Evolutionary conservation across 2,329 filamentous ascomycete species (phyloP).

Genomic region (Talaromyces sp.): DNA sequence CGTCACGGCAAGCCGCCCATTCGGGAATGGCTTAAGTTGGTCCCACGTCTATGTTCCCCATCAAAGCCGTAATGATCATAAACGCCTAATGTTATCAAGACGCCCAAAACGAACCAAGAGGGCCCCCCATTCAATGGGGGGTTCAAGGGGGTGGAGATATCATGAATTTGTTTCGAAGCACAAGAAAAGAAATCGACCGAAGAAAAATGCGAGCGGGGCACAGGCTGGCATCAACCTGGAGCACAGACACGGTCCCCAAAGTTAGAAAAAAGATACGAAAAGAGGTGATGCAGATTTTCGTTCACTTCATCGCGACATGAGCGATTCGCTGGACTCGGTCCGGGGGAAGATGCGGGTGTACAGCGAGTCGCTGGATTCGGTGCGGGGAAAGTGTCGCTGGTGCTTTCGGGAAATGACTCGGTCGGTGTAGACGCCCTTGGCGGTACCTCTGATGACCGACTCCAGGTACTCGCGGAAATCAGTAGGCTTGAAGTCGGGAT

Average conservation of each 20-base stretch:
- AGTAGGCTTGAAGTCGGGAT: slow-evolving; percentile 53
- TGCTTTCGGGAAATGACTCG: slow-evolving; percentile 39
- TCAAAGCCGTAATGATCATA: slow-evolving; percentile 19
- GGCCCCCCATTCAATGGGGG: slow-evolving; percentile 10
- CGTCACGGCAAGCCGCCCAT: slow-evolving; percentile 8
- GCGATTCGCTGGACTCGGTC: slow-evolving; percentile 40
- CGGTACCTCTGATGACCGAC: slow-evolving; percentile 47
- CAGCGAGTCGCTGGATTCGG: slow-evolving; percentile 40
- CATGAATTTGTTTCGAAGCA: slow-evolving; percentile 16
- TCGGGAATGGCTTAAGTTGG: slow-evolving; percentile 13
- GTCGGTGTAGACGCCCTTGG: slow-evolving; percentile 40
- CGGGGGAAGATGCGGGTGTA: slow-evolving; percentile 40
- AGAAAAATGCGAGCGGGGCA: slow-evolving; percentile 2
- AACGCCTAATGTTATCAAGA: slow-evolving; percentile 22
- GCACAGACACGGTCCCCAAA: slow-evolving; percentile 6
- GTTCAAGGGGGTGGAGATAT: slow-evolving; percentile 12
- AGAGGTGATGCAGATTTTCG: slow-evolving; percentile 7
- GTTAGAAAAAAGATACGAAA: too few species aligned
- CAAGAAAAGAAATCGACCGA: background rate
- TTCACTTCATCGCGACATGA: slow-evolving; percentile 35
- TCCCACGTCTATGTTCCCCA: slow-evolving; percentile 17
- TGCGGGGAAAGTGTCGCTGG: slow-evolving; percentile 39
- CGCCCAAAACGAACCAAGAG: slow-evolving; percentile 22
- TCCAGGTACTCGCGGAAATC: slow-evolving; percentile 45
- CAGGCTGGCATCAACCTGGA: slow-evolving; percentile 12